These are phyloP conservation scores for Helicocarpus griseus DNA, from an alignment of 2,329 filamentous ascomycete genomes.

Conservation along the genomic window DNA sequence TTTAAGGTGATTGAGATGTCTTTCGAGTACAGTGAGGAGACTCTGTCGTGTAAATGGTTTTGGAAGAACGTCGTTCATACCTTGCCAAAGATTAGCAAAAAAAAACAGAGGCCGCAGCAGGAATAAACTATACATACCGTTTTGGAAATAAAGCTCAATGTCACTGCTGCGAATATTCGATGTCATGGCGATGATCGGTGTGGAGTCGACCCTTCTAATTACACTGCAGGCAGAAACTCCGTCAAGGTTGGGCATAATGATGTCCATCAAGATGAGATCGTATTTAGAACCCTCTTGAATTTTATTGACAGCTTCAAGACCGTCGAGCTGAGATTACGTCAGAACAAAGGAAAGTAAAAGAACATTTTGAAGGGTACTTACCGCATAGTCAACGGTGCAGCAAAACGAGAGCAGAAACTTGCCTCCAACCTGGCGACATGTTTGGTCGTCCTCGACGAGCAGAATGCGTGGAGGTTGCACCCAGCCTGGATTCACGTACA, in stretches of 20 bases:
- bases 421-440: slow-evolving; percentile 56
- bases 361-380: slow-evolving; percentile 30
- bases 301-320: slow-evolving; percentile 82
- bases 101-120: not conserved
- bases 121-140: slow-evolving; percentile 52
- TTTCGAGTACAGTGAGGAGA: slow-evolving; percentile 76
- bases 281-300: slow-evolving; percentile 58
- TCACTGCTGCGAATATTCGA: slow-evolving; percentile 96
- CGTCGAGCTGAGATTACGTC: slow-evolving; percentile 55
- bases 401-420: slow-evolving; percentile 58
- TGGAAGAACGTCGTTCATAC: slow-evolving; percentile 94
- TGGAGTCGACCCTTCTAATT: slow-evolving; percentile 75
- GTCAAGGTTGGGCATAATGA: slow-evolving; percentile 95
- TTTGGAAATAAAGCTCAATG: slow-evolving; percentile 93
- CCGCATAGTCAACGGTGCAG: slow-evolving; percentile 54
- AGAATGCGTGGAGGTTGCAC: slow-evolving; percentile 65
- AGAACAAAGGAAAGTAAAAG: slow-evolving; percentile 2
- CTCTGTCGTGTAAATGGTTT: slow-evolving; percentile 92
- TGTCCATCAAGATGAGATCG: slow-evolving; percentile 74
- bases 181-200: slow-evolving; percentile 95
- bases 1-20: slow-evolving; percentile 75
- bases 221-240: slow-evolving; percentile 90
- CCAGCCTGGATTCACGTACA: slow-evolving; percentile 55
- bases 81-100: slow-evolving; percentile 35
- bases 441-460: slow-evolving; percentile 74